Evolutionary conservation across 768 basidiomycete species (phyloP).

Genomic region (Tricholoma sp.): DNA sequence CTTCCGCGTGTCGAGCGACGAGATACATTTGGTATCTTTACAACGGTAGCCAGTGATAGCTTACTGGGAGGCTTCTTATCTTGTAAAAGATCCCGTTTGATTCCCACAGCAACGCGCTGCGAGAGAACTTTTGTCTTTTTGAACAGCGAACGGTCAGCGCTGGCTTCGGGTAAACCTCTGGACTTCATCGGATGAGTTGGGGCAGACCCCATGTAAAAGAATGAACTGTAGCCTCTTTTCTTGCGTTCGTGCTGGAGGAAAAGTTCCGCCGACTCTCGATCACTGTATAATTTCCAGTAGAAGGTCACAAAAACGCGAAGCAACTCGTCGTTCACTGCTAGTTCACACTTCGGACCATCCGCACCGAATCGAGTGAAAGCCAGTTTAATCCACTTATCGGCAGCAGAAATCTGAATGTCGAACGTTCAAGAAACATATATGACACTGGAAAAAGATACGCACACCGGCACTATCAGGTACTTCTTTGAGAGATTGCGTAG

Average conservation of each 20-base stretch:
- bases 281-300: constrained; percentile 17
- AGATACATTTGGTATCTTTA: background rate
- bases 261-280: constrained; percentile 9
- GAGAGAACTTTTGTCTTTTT: background rate
- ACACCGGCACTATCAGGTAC: background rate
- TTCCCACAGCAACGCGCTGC: background rate
- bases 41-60: background rate
- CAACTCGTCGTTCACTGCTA: constrained; percentile 6
- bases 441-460: background rate
- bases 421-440: background rate
- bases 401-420: constrained; percentile 8
- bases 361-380: constrained; percentile 7
- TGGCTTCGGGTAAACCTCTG: too few species aligned
- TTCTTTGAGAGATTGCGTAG: background rate
- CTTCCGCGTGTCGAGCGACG: background rate
- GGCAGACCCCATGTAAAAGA: background rate
- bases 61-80: background rate
- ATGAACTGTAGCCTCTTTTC: constrained; percentile 10
- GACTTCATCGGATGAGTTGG: background rate
- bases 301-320: constrained; percentile 15
- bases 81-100: background rate
- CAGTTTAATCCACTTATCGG: constrained; percentile 9
- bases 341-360: background rate
- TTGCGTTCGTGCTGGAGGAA: constrained; percentile 8
- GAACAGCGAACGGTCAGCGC: background rate